Conservation (phyloP, 768 basidiomycete genomes). For the Infundibulicybe gibba region DNA sequence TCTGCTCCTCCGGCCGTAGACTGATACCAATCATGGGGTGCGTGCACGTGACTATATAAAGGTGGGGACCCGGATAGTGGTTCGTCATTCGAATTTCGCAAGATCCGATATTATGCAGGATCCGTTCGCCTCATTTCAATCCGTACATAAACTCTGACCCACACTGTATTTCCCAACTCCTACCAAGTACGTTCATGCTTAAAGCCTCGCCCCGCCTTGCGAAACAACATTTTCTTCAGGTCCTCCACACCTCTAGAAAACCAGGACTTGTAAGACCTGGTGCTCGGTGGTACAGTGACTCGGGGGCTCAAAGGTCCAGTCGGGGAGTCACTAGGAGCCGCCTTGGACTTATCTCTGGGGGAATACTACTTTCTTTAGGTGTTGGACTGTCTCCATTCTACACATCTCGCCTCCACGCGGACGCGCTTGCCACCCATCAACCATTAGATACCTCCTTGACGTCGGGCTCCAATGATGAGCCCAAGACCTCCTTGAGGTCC, state of each 20-base stretch:
- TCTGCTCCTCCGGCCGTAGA: too few relatives aligned
- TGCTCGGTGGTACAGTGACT: slow-evolving; percentile 5
- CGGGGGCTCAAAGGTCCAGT: neutral
- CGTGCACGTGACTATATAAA: too few relatives aligned
- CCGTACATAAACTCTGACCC: too few relatives aligned
- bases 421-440: neutral
- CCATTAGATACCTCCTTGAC: neutral
- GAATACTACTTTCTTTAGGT: slow-evolving; percentile 8
- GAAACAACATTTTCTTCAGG: neutral
- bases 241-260: too few relatives aligned
- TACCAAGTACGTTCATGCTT: slow-evolving; percentile 4
- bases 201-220: neutral
- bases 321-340: neutral
- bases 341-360: slow-evolving; percentile 6
- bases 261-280: neutral
- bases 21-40: too few relatives aligned
- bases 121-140: too few relatives aligned
- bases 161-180: too few relatives aligned
- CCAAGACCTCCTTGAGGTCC: slow-evolving; percentile 23
- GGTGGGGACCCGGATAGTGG: too few relatives aligned
- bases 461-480: slow-evolving; percentile 4
- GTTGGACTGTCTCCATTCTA: slow-evolving; percentile 10
- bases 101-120: too few relatives aligned
- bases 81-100: too few relatives aligned
- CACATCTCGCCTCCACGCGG: slow-evolving; percentile 7